A percentile compares a stretch with the other conserved stretches of the same genome.
Conservation (phyloP, 2,329 filamentous ascomycete species). For the Aspergillus sp. region DNA sequence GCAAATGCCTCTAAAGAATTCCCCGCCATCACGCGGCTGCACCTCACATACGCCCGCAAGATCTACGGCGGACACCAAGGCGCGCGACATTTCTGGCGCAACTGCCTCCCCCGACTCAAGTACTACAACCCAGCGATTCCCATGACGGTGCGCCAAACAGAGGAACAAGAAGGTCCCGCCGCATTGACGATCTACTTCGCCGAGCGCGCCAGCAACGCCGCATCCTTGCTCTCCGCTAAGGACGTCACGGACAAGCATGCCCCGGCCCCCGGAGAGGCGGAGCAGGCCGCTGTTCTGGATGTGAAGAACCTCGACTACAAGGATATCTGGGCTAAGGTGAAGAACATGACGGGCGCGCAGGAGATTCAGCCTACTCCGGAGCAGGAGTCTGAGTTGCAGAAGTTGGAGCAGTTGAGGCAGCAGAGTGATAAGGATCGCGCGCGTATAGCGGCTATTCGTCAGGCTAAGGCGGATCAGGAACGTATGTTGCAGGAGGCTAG, state of each 20-base stretch:
- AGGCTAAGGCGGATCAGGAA: constrained; percentile 50
- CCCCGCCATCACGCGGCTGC: constrained; percentile 44
- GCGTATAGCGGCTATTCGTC: constrained; percentile 41
- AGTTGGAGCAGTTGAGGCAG: constrained; percentile 37
- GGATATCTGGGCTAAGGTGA: constrained; percentile 48
- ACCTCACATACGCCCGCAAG: constrained; percentile 48
- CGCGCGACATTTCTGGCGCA: constrained; percentile 82
- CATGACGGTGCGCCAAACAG: constrained; percentile 76
- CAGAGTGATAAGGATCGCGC: constrained; percentile 43
- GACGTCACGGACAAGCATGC: constrained; percentile 35
- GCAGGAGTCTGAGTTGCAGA: constrained; percentile 40
- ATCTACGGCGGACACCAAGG: constrained; percentile 44
- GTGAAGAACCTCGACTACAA: constrained; percentile 42
- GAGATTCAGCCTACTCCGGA: constrained; percentile 36
- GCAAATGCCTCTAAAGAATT: constrained; percentile 35
- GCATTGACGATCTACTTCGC: constrained; percentile 48
- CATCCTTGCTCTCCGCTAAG: constrained; percentile 27
- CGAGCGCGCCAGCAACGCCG: constrained; percentile 32
- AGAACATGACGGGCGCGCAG: constrained; percentile 44
- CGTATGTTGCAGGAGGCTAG: constrained; percentile 47
- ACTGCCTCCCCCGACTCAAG: constrained; percentile 82
- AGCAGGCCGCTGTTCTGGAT: constrained; percentile 41
- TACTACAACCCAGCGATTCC: constrained; percentile 86
- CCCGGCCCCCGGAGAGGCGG: constrained; percentile 32
- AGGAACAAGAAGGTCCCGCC: constrained; percentile 50